These are phyloP conservation scores for Mortierella sp. DNA, from an alignment of 371 early-diverging fungal genomes.

Conservation along the genomic window DNA sequence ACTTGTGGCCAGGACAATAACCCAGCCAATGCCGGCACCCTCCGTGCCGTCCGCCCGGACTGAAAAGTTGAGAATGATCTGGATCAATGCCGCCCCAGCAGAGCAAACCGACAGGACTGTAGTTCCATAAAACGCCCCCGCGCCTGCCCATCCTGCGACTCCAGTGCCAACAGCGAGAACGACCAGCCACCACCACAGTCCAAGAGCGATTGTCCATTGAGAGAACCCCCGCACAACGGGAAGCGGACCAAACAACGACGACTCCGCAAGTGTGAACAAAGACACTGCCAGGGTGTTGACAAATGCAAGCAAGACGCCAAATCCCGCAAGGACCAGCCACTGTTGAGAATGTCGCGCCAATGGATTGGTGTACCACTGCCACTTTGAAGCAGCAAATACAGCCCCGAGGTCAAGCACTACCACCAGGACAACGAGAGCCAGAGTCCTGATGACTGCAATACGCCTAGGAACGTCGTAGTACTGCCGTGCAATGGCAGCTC, in stretches of 20 bases:
- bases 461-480: slow-evolving; percentile 1
- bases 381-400: slow-evolving; percentile 11
- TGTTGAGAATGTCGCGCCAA: slow-evolving; percentile 26
- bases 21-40: slow-evolving; percentile 20
- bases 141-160: slow-evolving; percentile 32
- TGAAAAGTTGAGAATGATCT: slow-evolving; percentile 20
- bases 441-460: slow-evolving; percentile 9
- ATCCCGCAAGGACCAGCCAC: slow-evolving; percentile 32
- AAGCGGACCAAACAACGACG: slow-evolving; percentile 22
- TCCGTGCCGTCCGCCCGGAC: slow-evolving; percentile 11
- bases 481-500: background rate
- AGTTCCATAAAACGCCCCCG: slow-evolving; percentile 43
- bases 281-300: slow-evolving; percentile 39
- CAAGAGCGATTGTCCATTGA: slow-evolving; percentile 50
- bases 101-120: slow-evolving; percentile 24
- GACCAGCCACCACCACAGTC: slow-evolving; percentile 53
- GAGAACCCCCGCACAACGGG: slow-evolving; percentile 28
- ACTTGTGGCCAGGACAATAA: slow-evolving; percentile 16
- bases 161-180: slow-evolving; percentile 33
- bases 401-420: slow-evolving; percentile 23
- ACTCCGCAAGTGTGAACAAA: slow-evolving; percentile 27
- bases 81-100: slow-evolving; percentile 35
- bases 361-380: slow-evolving; percentile 23
- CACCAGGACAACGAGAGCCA: slow-evolving; percentile 23
- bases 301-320: slow-evolving; percentile 21